Base-by-base conservation (phyloP, 1,284 basidiomycete species). In the Ustilago hordei region DNA sequence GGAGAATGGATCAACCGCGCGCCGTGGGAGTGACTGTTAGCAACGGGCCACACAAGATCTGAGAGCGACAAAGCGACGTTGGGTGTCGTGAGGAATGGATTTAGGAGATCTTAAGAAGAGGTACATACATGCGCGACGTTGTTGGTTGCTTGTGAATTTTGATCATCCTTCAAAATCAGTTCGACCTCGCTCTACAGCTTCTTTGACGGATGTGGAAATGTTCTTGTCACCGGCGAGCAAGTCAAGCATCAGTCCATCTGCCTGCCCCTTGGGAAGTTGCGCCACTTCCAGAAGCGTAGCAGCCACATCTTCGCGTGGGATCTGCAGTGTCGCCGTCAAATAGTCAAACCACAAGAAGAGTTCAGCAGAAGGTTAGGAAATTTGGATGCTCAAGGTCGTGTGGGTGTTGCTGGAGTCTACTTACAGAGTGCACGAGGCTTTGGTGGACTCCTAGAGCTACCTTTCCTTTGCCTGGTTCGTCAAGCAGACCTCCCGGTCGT, bases 291-390 rank as follows among this genome's bases (percentile, higher is more conserved):
- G 87, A 5, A 92, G 86, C 0, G 87, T 88, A 39, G 88, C 79
- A 0, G 91, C 92, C 1, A 93, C 91, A 67, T 92, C 90, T 65
- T 91, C 91, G 60, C 92, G 87, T 31, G 67, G 78, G 45, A 72
- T 68, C 68, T 63, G 56, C 8, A 34, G 9, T 12, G 28, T 31
- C 9, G 13, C 36, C 38, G 34, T 23, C 15, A 17, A 43, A 19
- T 4, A 45, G 43, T 19, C 17, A 45, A 19, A 7, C 17, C 17
- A 45, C 43, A 19, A 45, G n/a, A n/a, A 17, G 13, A 13, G 23
- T 8, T 28, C 23, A 57, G 36, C 19, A 11, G 34, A 13, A 23
- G n/a, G n/a, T 57, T 34, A 3, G 15, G n/a, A 19, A 48, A 28
- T 5, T 31, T n/a, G 32, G 8, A 36, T 11, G 17, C 12, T 5